Percentiles rank a stretch among this genome's conserved stretches.
These are phyloP conservation scores for Xylariaceae sp. DNA, from an alignment of 2,329 filamentous ascomycete species.

Conservation along the genomic window DNA sequence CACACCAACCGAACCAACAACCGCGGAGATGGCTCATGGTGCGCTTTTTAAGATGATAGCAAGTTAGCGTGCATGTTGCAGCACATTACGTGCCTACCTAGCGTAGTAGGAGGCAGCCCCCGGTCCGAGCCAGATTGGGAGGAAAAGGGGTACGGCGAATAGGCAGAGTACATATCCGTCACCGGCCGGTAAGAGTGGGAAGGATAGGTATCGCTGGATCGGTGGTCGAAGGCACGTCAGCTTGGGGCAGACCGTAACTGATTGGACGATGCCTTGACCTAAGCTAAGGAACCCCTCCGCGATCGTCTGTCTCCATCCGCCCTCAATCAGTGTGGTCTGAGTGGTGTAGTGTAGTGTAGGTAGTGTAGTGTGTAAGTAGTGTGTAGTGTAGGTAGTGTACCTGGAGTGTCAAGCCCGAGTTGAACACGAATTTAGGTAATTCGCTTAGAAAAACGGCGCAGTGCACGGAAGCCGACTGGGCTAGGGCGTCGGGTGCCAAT, in stretches of 20 bases:
- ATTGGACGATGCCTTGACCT: slow-evolving; percentile 5
- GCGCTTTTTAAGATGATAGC: slow-evolving; percentile 4
- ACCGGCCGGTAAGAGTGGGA: slow-evolving; percentile 5
- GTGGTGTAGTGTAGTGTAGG: too few species aligned
- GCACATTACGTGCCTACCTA: background rate
- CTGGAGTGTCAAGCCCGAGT: slow-evolving; percentile 4
- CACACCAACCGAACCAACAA: background rate
- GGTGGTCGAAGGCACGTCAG: slow-evolving; percentile 3
- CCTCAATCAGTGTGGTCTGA: background rate
- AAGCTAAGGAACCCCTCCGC: slow-evolving; percentile 2
- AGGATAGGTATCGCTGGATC: background rate
- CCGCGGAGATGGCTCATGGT: slow-evolving; percentile 7
- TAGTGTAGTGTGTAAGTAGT: too few species aligned
- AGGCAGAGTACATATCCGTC: slow-evolving; percentile 3
- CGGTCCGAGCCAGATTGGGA: slow-evolving; percentile 5
- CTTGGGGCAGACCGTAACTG: background rate
- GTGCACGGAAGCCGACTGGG: slow-evolving; percentile 12
- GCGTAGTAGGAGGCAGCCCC: background rate
- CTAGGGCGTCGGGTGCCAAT: slow-evolving; percentile 13
- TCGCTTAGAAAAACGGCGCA: slow-evolving; percentile 11
- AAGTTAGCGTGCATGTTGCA: slow-evolving; percentile 7
- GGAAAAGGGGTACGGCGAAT: slow-evolving; percentile 15
- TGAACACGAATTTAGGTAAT: slow-evolving; percentile 11
- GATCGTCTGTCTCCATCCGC: slow-evolving; percentile 9
- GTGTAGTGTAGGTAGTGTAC: background rate